Conservation (phyloP, 2,329 filamentous ascomycete genomes). For the Pseudogymnoascus sp. region DNA sequence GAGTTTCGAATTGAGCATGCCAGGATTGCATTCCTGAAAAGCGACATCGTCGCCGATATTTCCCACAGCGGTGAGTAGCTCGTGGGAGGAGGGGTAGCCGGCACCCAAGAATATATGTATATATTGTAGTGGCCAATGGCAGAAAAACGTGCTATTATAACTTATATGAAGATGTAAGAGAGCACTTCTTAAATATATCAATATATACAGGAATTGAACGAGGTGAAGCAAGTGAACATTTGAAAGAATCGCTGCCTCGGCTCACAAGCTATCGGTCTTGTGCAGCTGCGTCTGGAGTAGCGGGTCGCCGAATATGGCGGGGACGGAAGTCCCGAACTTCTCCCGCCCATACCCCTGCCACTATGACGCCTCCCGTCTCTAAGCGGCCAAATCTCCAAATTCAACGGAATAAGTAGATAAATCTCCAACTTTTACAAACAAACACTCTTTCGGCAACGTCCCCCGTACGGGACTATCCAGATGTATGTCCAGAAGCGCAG, state of each 20-base stretch:
- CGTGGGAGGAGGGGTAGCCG: neutral
- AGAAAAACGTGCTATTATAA: neutral
- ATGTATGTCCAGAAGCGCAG: constrained; percentile 56
- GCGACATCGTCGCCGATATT: constrained; percentile 1
- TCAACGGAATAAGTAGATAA: neutral
- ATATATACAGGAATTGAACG: neutral
- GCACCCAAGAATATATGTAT: neutral
- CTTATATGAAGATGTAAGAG: neutral
- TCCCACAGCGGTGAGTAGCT: neutral
- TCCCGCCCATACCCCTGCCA: neutral
- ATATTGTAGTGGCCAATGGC: neutral
- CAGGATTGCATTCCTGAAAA: neutral
- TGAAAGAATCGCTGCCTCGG: neutral
- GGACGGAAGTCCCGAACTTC: constrained; percentile 7
- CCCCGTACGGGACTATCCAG: constrained; percentile 23
- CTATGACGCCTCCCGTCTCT: constrained; percentile 6
- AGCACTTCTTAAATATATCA: neutral
- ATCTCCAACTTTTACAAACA: neutral
- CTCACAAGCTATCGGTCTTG: neutral
- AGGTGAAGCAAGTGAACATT: neutral
- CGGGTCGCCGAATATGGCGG: constrained; percentile 2
- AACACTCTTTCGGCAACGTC: neutral
- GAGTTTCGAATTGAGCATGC: neutral
- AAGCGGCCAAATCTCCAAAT: constrained; percentile 6
- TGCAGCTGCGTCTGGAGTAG: constrained; percentile 2